Base-by-base conservation (phyloP, 768 basidiomycete genomes). In the Trametes punicea region DNA sequence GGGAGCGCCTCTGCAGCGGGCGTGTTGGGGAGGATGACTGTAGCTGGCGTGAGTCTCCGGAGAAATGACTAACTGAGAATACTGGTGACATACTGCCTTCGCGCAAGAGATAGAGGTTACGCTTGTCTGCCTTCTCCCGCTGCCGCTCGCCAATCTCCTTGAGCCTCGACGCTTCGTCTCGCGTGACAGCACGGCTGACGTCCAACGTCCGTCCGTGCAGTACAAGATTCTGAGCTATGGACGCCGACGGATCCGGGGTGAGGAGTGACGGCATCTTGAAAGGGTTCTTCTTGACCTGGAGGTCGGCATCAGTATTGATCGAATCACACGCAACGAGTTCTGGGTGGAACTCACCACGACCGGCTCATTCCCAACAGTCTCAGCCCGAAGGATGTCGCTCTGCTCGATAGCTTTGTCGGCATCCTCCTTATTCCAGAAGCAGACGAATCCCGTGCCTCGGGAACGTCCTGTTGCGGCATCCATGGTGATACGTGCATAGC, bases 401-500 rank as follows among this genome's bases (percentile, higher is more conserved):
- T 94, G 90, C 51, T 84, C 77, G 21, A 98, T 78, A 8, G 84
- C 93, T 57, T 84, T 84, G 65, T 95, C 87, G 15, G 95, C 95
- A 60, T 95, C 89, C 60, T 85, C 89, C 57, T 81, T 84, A 55
- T 95, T 92, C 94, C 96, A 98, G 73, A 96, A 98, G 69, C 94
- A 98, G 2, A 87, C 93, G 67, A 99, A 99, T 3, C 94, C 97
- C 6, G 94, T 96, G 23, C 97, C 97, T 42, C 93, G 80, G 21
- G 96, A 93, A 42, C 94, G 86, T 16, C 87, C 91, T 1, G 87
- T 93, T 1, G 77, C 82, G 6, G 75, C 77, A 62, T 98, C 97
- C 71, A 93, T 75, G 0, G 95, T 89, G 48, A 98, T 90, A 20
- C 92, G 84, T 4, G 90, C 94, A 68, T 98, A 99, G 21, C 94